Evolutionary conservation across 2,329 filamentous ascomycete species (phyloP).

Genomic region (Herpotrichia juniperi): DNA sequence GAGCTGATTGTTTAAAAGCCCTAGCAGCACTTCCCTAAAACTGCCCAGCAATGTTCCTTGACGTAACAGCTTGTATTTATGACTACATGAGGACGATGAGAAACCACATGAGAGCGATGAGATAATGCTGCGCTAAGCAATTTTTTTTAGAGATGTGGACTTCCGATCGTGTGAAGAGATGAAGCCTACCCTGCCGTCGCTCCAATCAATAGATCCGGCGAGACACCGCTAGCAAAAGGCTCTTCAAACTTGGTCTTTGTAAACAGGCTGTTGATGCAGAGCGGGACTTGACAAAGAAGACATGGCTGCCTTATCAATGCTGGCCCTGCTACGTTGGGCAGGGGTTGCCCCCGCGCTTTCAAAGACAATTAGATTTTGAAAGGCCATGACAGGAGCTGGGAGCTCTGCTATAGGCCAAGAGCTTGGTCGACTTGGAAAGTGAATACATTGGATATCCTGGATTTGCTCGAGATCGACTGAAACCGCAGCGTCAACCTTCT

Average conservation of each 20-base stretch:
- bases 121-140: not conserved
- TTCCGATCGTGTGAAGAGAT: not conserved
- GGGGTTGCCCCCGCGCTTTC: not conserved
- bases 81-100: not conserved
- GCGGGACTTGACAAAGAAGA: constrained; percentile 6
- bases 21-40: not conserved
- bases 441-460: not conserved
- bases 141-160: not conserved
- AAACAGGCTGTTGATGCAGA: constrained; percentile 4
- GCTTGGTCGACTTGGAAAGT: not conserved
- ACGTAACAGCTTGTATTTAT: not conserved
- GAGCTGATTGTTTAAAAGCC: too few species aligned
- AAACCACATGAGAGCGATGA: not conserved
- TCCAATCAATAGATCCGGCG: constrained; percentile 3
- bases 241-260: constrained; percentile 1
- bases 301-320: constrained; percentile 5
- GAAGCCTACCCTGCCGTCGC: not conserved
- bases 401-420: not conserved
- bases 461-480: constrained; percentile 2
- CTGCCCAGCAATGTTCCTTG: not conserved
- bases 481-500: constrained; percentile 4
- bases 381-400: not conserved
- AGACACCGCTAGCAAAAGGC: not conserved
- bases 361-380: not conserved
- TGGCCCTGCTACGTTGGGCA: not conserved